These are phyloP conservation scores for Cryphonectria naterciae DNA, from an alignment of 2,329 filamentous ascomycete genomes.

Conservation along the genomic window DNA sequence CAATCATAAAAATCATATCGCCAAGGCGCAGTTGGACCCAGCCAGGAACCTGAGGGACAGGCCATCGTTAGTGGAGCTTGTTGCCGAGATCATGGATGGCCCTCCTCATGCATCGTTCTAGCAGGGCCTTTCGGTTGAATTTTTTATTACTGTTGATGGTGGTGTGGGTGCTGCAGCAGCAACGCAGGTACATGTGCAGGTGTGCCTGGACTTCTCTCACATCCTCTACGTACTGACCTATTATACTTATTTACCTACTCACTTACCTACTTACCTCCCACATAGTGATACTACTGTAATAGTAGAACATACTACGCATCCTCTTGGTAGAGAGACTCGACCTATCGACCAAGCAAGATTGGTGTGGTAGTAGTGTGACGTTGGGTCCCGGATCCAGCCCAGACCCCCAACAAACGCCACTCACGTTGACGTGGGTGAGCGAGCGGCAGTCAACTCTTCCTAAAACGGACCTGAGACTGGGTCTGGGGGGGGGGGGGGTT, in stretches of 20 bases:
- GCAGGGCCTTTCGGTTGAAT: not conserved
- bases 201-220: not conserved
- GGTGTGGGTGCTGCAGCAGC: not conserved
- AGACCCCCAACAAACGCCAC: slow-evolving; percentile 2
- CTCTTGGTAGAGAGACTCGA: not conserved
- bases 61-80: slow-evolving; percentile 22
- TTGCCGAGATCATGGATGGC: slow-evolving; percentile 4
- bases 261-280: not conserved
- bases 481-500: too few species aligned
- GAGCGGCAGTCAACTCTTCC: slow-evolving; percentile 1
- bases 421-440: slow-evolving; percentile 10
- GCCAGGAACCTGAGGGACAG: slow-evolving; percentile 14
- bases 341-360: not conserved
- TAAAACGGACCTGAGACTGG: slow-evolving; percentile 8
- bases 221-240: not conserved
- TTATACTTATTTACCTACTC: not conserved
- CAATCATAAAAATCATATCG: slow-evolving; percentile 1
- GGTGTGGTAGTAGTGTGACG: slow-evolving; percentile 4
- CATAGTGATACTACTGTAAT: not conserved
- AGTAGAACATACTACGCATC: not conserved
- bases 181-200: not conserved
- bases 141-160: not conserved
- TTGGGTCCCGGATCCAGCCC: slow-evolving; percentile 3
- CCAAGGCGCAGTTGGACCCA: not conserved
- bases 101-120: not conserved